Base-by-base conservation (phyloP, 2,329 filamentous ascomycete species). In the Aureobasidium pullulans region DNA sequence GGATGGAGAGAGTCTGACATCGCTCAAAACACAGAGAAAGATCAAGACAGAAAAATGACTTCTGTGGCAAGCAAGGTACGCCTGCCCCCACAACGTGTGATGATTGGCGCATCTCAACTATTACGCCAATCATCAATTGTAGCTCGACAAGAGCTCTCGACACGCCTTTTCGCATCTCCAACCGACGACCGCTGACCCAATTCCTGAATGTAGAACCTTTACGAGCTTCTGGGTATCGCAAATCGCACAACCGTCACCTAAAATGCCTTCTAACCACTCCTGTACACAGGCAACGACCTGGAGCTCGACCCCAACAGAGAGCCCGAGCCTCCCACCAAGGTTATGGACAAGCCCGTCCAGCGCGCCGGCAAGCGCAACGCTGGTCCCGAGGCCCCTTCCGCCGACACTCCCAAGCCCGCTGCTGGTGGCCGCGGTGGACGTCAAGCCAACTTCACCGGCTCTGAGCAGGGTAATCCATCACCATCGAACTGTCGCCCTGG, bases 161-260 rank as follows among this genome's bases (percentile, higher is more conserved):
- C 9, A 32, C 46, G 32, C 29, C 56, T 42, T 39, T 49, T 32
- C 56, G 46, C 40, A 39, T 16, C 6, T 16, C 6, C 29, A 36
- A 46, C 46, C 31, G n/a, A 36, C 49, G 29, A 10, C 34, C 19
- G 57, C 60, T 62, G 60, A 62, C 60, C 56, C 50, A 44, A 50
- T 37, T 44, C 36, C 28, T 52, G 67, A 56, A 65, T 65, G 67
- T 71, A 97, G 94, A 99, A 99, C 84, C 87, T 89, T 74, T 97
- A 89, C 84, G 93, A 94, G 84, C 87, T 96, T 81, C 90, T 99
- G 84, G 93, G 94, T 97, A 96, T 56, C 59, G 59, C 16, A 50
- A 40, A 50, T 31, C 31, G 16, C 53, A 57, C 28, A 34, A 58
- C 52, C 34, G 36, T 32, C 52, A 49, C 48, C 50, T 56, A 56